Percentiles rank a stretch among this genome's conserved stretches.
These are phyloP conservation scores for Colletotrichum sp. DNA, from an alignment of 2,329 filamentous ascomycete species.

Conservation along the genomic window DNA sequence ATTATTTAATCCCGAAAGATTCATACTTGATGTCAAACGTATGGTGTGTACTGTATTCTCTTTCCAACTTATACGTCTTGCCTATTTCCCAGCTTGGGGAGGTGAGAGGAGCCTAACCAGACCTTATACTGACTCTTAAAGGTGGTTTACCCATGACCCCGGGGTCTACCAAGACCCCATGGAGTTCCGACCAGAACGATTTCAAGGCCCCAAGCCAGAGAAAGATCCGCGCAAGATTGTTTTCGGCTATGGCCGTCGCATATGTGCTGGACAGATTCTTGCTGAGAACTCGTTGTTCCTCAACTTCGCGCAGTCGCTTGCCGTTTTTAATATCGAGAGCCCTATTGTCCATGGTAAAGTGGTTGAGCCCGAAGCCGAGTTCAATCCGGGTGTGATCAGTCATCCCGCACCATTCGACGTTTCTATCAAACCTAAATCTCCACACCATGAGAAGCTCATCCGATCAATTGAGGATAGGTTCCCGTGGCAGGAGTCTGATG, in stretches of 20 bases:
- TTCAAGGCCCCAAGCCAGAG: neutral
- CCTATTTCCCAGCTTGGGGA: neutral
- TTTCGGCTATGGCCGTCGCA: slow-evolving; percentile 25
- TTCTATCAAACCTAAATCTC: neutral
- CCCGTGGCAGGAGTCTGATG: neutral
- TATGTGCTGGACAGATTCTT: slow-evolving; percentile 22
- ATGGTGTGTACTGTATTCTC: slow-evolving; percentile 39
- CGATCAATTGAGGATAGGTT: neutral
- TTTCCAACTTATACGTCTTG: neutral
- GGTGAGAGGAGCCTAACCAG: neutral
- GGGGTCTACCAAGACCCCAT: slow-evolving; percentile 60
- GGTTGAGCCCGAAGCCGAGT: neutral
- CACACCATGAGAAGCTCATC: neutral
- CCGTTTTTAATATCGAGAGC: slow-evolving; percentile 29
- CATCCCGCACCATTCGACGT: neutral
- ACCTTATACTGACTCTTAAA: neutral
- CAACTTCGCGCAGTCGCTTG: slow-evolving; percentile 43
- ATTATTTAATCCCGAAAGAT: neutral
- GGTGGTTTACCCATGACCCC: slow-evolving; percentile 58
- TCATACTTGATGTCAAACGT: slow-evolving; percentile 38
- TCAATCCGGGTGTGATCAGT: neutral
- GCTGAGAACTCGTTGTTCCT: slow-evolving; percentile 25
- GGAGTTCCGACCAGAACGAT: neutral
- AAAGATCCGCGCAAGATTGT: neutral
- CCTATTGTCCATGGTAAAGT: neutral